A percentile compares a stretch with the other conserved stretches of the same genome.
Conservation (phyloP, 169 alveolate genomes). For the Amoebophrya sp. region DNA sequence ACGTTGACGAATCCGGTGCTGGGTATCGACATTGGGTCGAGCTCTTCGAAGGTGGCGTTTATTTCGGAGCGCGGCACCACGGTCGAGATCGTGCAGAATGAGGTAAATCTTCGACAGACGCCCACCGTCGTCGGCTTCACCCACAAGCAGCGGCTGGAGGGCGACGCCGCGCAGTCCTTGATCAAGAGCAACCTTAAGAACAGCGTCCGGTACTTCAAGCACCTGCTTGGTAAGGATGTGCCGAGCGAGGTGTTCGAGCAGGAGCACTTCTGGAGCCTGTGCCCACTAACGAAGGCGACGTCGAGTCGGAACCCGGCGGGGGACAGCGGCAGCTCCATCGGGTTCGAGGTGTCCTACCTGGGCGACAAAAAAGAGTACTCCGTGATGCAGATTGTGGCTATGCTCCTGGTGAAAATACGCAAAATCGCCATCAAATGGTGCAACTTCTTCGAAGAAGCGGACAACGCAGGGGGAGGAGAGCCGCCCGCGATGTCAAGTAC, state of each 20-base stretch:
- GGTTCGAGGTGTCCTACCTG: slow-evolving; percentile 45
- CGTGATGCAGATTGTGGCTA: background rate
- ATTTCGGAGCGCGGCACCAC: background rate
- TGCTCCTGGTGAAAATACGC: background rate
- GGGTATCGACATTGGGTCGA: background rate
- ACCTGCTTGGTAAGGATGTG: slow-evolving; percentile 24
- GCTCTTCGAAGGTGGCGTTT: background rate
- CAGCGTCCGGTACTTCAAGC: slow-evolving; percentile 62
- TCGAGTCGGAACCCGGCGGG: too few relatives aligned
- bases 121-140: slow-evolving; percentile 77
- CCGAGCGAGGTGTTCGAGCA: background rate
- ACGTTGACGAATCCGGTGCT: background rate
- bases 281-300: too few relatives aligned
- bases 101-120: slow-evolving; percentile 77
- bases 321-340: too few relatives aligned
- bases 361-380: background rate
- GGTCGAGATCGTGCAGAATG: slow-evolving; percentile 78
- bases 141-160: slow-evolving; percentile 51
- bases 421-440: background rate
- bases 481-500: background rate
- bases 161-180: background rate
- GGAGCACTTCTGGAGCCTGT: background rate
- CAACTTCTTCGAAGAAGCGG: background rate
- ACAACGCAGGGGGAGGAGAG: too few relatives aligned
- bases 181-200: slow-evolving; percentile 57